Percentiles rank a stretch among this genome's conserved stretches.
phyloP scores from a whole-genome alignment of 2,329 filamentous ascomycete genomes.

The Talaromyces verruculosus region DNA sequence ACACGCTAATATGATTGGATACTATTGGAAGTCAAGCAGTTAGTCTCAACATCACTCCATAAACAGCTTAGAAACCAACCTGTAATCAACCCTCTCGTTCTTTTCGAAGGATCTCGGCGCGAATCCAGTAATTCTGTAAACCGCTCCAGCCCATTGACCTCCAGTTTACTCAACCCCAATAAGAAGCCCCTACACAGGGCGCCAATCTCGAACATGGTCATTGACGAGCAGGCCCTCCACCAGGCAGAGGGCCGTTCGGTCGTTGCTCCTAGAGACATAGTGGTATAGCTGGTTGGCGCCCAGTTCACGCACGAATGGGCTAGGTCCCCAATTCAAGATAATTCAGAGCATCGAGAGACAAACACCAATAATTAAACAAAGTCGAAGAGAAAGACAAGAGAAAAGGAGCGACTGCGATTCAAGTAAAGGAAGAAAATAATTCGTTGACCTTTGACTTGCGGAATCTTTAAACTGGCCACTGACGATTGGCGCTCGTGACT shows the following conservation, averaged over 20 bases:
- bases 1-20: conserved; percentile 87
- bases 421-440: not conserved
- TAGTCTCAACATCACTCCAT: conserved; percentile 7
- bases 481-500: conserved; percentile 11
- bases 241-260: conserved; percentile 45
- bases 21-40: conserved; percentile 51
- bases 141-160: conserved; percentile 71
- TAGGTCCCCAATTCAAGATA: not conserved
- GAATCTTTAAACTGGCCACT: conserved; percentile 15
- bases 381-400: conserved; percentile 26
- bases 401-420: conserved; percentile 7
- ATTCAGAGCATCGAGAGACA: not conserved
- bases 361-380: conserved; percentile 24
- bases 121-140: conserved; percentile 76
- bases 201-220: conserved; percentile 72
- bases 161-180: conserved; percentile 69
- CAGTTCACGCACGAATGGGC: conserved; percentile 9
- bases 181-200: conserved; percentile 72
- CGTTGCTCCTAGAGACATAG: conserved; percentile 44
- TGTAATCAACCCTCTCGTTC: conserved; percentile 78
- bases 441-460: not conserved
- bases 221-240: conserved; percentile 72
- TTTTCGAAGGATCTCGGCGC: conserved; percentile 63
- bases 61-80: conserved; percentile 52
- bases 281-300: conserved; percentile 8